Base-by-base conservation (phyloP, 495 filamentous ascomycete species). In the Hypoxylon cercidicola region DNA sequence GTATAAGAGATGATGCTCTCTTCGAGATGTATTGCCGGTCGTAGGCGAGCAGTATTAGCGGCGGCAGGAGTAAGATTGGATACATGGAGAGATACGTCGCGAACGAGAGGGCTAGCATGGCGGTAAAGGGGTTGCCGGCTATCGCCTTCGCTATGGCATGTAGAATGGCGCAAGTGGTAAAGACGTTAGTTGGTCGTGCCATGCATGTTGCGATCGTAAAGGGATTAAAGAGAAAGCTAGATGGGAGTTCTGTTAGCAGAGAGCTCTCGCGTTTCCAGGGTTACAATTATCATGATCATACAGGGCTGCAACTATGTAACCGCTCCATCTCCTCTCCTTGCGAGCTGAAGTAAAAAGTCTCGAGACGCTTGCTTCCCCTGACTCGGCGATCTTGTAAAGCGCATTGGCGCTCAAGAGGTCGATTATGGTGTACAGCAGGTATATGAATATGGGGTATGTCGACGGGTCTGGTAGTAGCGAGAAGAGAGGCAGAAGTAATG, bases 141-240 rank as follows among this genome's bases (percentile, higher is more conserved):
- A 92, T 88, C 19, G 95, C 95, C 68, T 89, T 91, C 11, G 91
- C 88, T 30, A 96, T 83, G 41, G 93, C 91, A 60, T 90, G 88
- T 32, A 97, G 87, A 56, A 97, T 90, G 52, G 91, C 93, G 61
- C 89, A 90, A 18, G 93, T 94, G 0, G 93, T 96, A 71, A 98
- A 96, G 40, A 96, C 90, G 62, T 87, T 92, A 0, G 94, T 98
- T 6, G 95, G 89, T 4, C 95, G 88, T n/a, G 89, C 95, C 55
- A 99, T 83, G 75, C 93, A 97, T 19, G 93, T 93, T 48, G 92
- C 89, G 63, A 98, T 87, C 1, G 94, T 97, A 73, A 97, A 96
- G 1, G 95, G 95, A 76, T 96, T 97, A 77, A 99, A 93, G 9
- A 99, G 83, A 68, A 92, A 96, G 72, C 91, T 93, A 51, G 10